These are phyloP conservation scores for Cladosporium austrohemisphaericum DNA, from an alignment of 2,329 filamentous ascomycete genomes.

Conservation along the genomic window DNA sequence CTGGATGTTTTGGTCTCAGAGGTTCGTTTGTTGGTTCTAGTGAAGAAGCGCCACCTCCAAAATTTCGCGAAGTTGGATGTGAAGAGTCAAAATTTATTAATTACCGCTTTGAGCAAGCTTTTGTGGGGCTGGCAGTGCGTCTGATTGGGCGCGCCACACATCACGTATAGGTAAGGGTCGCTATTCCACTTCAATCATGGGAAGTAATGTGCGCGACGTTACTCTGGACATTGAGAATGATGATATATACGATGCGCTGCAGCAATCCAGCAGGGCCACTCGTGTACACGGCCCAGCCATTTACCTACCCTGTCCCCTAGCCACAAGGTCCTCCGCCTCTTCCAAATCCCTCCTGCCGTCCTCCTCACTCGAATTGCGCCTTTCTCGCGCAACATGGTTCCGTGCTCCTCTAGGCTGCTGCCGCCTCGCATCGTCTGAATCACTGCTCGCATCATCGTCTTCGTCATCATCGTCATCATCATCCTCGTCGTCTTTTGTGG, in stretches of 20 bases:
- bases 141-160: too few relatives aligned
- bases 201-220: too few relatives aligned
- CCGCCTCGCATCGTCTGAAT: slow-evolving; percentile 7
- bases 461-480: slow-evolving; percentile 30
- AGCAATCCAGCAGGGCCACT: too few relatives aligned
- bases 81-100: slow-evolving; percentile 10
- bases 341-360: neutral
- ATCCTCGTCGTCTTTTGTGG: slow-evolving; percentile 22
- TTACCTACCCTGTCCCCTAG: neutral
- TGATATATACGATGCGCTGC: too few relatives aligned
- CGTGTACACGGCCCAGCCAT: too few relatives aligned
- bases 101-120: too few relatives aligned
- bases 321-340: slow-evolving; percentile 8
- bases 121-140: too few relatives aligned
- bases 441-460: slow-evolving; percentile 26
- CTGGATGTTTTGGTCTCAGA: neutral
- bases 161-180: too few relatives aligned
- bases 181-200: too few relatives aligned
- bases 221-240: too few relatives aligned
- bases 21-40: neutral
- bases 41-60: neutral
- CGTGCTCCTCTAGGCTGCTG: neutral
- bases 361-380: slow-evolving; percentile 2
- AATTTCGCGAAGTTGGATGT: slow-evolving; percentile 8
- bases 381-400: neutral